Base-by-base conservation (phyloP, 768 basidiomycete species). In the Russula griseocarnosa region DNA sequence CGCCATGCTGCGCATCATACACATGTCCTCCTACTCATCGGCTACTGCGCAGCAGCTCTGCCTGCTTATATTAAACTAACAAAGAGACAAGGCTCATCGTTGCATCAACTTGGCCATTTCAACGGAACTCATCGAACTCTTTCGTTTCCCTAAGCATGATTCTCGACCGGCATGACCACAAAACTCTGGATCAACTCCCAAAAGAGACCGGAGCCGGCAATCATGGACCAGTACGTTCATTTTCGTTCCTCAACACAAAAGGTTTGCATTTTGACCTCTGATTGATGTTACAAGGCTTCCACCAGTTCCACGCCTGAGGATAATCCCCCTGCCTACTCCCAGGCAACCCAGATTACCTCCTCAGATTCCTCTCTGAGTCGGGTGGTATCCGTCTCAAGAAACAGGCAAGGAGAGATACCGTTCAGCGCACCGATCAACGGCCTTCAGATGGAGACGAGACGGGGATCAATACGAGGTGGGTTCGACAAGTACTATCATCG, bases 401-500 rank as follows among this genome's bases (percentile, higher is more conserved):
- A 11, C 26, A 46, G 55, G 5, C 64, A 36, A 36, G 13, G 32
- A 18, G 40, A 14, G 34, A 32, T n/a, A 9, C 59, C 64, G 24
- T 55, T 46, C 11, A 38, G 22, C 20, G 3, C 24, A 2, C 66
- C 66, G 8, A 14, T 65, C 55, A 67, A 65, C 50, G 66, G 63
- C 49, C 38, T 67, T 32, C 20, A 49, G 4, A 60, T 67, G 54
- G 50, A 18, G 46, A 51, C 57, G 10, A 65, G 47, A 57, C 30
- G 22, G 10, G 54, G 57, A 6, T 0, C 2, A n/a, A 67, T 67
- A 24, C 52, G n/a, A 24, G 66, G 66, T 67, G 40, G 22, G 66
- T 66, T 49, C 20, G 40, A 30, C 26, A 3, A 13, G 36, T 24
- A 5, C 26, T 14, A 6, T 3, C 9, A 16, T 24, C 18, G 10